Conservation (phyloP, 139 green algal genomes). For the Klebsormidium nitens region DNA sequence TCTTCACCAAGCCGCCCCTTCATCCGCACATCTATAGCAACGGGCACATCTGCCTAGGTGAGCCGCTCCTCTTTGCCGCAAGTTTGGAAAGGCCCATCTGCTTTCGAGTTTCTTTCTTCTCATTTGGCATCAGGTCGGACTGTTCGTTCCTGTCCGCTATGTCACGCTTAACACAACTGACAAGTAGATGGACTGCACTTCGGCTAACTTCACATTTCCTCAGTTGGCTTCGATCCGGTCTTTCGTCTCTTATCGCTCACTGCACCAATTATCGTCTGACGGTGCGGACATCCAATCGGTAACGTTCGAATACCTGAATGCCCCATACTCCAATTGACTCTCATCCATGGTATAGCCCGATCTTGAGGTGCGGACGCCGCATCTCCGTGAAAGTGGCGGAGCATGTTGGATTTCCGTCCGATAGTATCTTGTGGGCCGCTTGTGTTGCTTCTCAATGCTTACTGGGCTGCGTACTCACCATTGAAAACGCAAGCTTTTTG, state of each 20-base stretch:
- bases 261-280: too few species aligned
- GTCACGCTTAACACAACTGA: background rate
- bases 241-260: background rate
- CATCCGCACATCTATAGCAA: slow-evolving; percentile 88
- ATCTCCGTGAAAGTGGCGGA: too few species aligned
- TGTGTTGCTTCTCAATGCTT: too few species aligned
- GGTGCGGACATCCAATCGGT: too few species aligned
- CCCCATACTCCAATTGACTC: background rate
- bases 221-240: background rate
- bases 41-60: slow-evolving; percentile 78
- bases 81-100: background rate
- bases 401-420: too few species aligned
- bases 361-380: background rate
- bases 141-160: background rate
- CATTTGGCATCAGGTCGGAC: background rate
- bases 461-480: too few species aligned
- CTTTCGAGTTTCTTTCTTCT: background rate
- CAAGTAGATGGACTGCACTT: slow-evolving; percentile 1
- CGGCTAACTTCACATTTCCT: background rate
- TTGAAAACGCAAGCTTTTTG: too few species aligned
- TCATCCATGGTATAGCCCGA: too few species aligned
- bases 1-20: slow-evolving; percentile 57
- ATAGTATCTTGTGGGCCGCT: too few species aligned
- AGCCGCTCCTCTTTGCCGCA: background rate
- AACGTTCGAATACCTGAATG: too few species aligned